These are phyloP conservation scores for Leishmania gerbilli DNA, from an alignment of 208 protist genomes.

Conservation along the genomic window DNA sequence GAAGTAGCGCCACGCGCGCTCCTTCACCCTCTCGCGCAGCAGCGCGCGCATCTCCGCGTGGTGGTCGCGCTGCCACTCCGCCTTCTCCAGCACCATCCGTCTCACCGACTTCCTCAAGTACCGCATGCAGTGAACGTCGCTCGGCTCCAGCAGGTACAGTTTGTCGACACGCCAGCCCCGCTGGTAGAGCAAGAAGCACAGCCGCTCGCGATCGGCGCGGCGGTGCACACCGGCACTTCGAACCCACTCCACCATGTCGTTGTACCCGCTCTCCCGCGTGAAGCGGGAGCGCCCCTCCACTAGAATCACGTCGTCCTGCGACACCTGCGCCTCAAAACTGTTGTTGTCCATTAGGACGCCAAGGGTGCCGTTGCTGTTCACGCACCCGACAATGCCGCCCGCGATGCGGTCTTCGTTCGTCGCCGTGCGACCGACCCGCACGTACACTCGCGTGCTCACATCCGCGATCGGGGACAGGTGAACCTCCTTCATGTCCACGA, in stretches of 20 bases:
- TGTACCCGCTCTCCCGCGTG: conserved; percentile 32
- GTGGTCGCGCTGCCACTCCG: conserved; percentile 63
- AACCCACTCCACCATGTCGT: conserved; percentile 58
- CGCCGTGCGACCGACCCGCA: conserved; percentile 42
- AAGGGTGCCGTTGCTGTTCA: conserved; percentile 88
- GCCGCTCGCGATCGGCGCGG: conserved; percentile 45
- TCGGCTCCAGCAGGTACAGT: conserved; percentile 50
- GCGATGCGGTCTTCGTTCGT: conserved; percentile 44
- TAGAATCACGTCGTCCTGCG: conserved; percentile 57
- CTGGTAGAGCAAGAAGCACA: conserved; percentile 56
- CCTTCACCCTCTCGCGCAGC: conserved; percentile 66
- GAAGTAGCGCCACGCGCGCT: conserved; percentile 65
- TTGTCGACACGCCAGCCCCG: conserved; percentile 63
- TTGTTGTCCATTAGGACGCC: conserved; percentile 86
- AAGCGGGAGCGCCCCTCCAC: conserved; percentile 75
- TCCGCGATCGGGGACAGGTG: conserved; percentile 75
- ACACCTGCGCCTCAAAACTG: conserved; percentile 64
- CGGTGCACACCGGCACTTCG: conserved; percentile 53
- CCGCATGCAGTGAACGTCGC: conserved; percentile 51
- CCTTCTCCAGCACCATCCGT: conserved; percentile 65
- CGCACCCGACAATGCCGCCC: conserved; percentile 71
- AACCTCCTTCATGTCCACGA: conserved; percentile 70
- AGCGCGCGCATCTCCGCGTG: conserved; percentile 58
- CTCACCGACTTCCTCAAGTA: conserved; percentile 60
- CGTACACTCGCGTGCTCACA: conserved; percentile 75